Conservation (phyloP, 371 early-diverging fungal genomes). For the Conidiobolus incongruus region DNA sequence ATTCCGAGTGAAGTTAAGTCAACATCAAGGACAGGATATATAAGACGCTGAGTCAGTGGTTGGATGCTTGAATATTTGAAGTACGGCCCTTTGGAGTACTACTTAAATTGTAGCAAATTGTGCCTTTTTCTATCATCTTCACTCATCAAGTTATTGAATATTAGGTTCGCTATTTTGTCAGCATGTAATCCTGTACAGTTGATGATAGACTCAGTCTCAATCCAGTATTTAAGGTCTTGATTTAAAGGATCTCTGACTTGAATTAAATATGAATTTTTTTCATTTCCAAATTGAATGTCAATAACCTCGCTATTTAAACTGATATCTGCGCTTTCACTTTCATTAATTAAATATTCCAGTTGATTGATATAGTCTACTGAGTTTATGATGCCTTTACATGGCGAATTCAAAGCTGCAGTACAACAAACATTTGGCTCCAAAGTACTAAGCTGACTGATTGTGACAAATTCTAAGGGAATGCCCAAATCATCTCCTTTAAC, state of each 20-base stretch:
- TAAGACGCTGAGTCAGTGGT: slow-evolving; percentile 25
- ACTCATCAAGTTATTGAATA: slow-evolving; percentile 7
- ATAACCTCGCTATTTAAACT: slow-evolving; percentile 21
- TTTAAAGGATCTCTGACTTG: slow-evolving; percentile 12
- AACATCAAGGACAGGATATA: slow-evolving; percentile 66
- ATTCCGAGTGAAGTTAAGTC: slow-evolving; percentile 51
- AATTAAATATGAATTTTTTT: slow-evolving; percentile 17
- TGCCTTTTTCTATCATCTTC: slow-evolving; percentile 1
- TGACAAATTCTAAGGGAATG: slow-evolving; percentile 32
- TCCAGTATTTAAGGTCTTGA: slow-evolving; percentile 12
- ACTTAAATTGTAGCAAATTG: slow-evolving; percentile 8
- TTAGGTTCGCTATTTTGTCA: slow-evolving; percentile 31
- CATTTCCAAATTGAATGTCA: slow-evolving; percentile 10
- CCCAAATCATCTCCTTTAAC: slow-evolving; percentile 26
- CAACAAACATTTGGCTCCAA: slow-evolving; percentile 38
- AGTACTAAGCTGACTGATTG: slow-evolving; percentile 11
- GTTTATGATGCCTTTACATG: slow-evolving; percentile 66
- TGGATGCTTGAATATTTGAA: slow-evolving; percentile 26
- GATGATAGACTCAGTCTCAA: slow-evolving; percentile 35
- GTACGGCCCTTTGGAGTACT: slow-evolving; percentile 63
- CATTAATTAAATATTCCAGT: slow-evolving; percentile 18
- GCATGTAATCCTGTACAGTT: slow-evolving; percentile 61
- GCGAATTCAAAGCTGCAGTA: slow-evolving; percentile 28
- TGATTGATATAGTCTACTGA: slow-evolving; percentile 39
- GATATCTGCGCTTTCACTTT: slow-evolving; percentile 19